Conservation (phyloP, 78 protist genomes). For the Dictyostelium discoideum region dicty_2.7 NC_007091.3:142001-142500, state of each 20-base stretch:
- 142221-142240: neutral
- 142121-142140: slow-evolving; percentile 58
- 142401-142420: slow-evolving; percentile 32
- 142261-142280: slow-evolving; percentile 73
- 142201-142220: slow-evolving; percentile 59
- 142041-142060: neutral
- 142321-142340: slow-evolving; percentile 96
- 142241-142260: slow-evolving; percentile 12
- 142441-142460: slow-evolving; percentile 23
- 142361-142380: slow-evolving; percentile 62
- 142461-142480: slow-evolving; percentile 9
- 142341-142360: slow-evolving; percentile 88
- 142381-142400: slow-evolving; percentile 32
- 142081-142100: slow-evolving; percentile 93
- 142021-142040: slow-evolving; percentile 14
- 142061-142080: neutral
- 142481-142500: slow-evolving; percentile 57
- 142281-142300: slow-evolving; percentile 96
- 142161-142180: slow-evolving; percentile 92
- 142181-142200: slow-evolving; percentile 99
- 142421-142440: slow-evolving; percentile 30
- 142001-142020: neutral
- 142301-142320: slow-evolving; percentile 98
- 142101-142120: slow-evolving; percentile 99
- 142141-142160: slow-evolving; percentile 57